These are phyloP conservation scores for Pseudohalonectria lignicola DNA, from an alignment of 2,329 filamentous ascomycete genomes.

Conservation along the genomic window DNA sequence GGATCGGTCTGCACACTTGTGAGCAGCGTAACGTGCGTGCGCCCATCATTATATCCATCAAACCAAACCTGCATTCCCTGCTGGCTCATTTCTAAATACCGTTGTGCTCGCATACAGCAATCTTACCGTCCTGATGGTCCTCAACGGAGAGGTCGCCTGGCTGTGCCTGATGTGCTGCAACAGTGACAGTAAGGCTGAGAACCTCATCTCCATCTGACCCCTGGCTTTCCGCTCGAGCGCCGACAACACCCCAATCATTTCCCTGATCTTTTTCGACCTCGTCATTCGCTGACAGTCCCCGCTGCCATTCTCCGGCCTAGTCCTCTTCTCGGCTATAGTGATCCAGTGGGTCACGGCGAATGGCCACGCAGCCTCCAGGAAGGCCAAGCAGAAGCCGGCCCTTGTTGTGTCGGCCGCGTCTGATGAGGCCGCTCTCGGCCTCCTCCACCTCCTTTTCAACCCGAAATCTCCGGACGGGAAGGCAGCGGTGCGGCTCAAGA, in stretches of 20 bases:
- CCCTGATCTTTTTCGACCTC: background rate
- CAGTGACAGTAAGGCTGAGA: background rate
- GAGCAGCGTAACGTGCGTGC: background rate
- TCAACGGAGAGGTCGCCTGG: background rate
- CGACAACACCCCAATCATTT: background rate
- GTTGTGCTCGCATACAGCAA: too few relatives aligned
- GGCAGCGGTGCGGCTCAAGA: background rate
- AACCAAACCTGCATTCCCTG: too few relatives aligned
- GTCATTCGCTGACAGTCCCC: background rate
- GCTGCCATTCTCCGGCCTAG: conserved; percentile 16
- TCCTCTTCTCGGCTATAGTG: conserved; percentile 40
- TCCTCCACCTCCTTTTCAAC: background rate
- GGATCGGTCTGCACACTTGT: background rate
- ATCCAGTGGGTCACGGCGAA: conserved; percentile 35
- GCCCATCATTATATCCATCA: too few relatives aligned
- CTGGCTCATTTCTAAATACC: too few relatives aligned
- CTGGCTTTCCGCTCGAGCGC: too few relatives aligned
- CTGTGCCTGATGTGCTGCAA: conserved; percentile 1
- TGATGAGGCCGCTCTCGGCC: background rate
- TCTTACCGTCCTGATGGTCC: background rate
- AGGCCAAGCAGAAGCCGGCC: background rate
- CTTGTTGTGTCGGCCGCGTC: background rate
- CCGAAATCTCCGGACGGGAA: background rate
- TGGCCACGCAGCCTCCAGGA: conserved; percentile 16
- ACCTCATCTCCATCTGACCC: background rate